phyloP scores from a whole-genome alignment of 2,329 filamentous ascomycete genomes.

The Colletotrichum sp. region DNA sequence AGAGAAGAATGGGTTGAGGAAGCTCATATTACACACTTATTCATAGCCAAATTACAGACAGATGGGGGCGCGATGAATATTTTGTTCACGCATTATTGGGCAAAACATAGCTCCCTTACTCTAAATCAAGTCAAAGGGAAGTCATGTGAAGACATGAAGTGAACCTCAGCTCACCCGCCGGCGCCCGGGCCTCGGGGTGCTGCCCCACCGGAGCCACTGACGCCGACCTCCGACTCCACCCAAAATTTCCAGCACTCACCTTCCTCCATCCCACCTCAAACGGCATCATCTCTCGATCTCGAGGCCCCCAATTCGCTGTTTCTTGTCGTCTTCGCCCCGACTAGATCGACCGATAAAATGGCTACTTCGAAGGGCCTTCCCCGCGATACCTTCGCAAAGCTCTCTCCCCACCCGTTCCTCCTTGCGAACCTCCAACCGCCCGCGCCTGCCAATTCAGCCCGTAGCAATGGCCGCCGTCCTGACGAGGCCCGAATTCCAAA shows the following conservation, averaged over 20 bases:
- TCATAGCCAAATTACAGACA: too few relatives aligned
- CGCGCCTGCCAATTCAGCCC: constrained; percentile 52
- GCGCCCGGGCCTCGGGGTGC: background rate
- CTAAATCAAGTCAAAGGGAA: too few relatives aligned
- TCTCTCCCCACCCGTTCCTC: constrained; percentile 88
- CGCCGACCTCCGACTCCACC: constrained; percentile 15
- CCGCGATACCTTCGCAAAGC: constrained; percentile 81
- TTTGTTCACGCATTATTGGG: fast-evolving
- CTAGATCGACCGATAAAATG: constrained; percentile 25
- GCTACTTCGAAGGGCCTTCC: constrained; percentile 48
- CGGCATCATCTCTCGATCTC: background rate
- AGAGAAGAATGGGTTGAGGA: too few relatives aligned
- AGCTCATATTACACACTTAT: too few relatives aligned
- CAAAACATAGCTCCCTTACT: too few relatives aligned
- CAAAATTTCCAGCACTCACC: constrained; percentile 14
- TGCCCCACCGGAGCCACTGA: constrained; percentile 9
- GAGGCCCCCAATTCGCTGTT: background rate
- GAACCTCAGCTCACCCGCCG: background rate
- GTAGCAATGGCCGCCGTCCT: constrained; percentile 82
- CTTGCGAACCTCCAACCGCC: constrained; percentile 81
- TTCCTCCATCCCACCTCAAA: background rate
- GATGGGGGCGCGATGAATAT: too few relatives aligned
- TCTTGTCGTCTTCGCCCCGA: fast-evolving
- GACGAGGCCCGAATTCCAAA: constrained; percentile 73
- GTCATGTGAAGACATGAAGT: too few relatives aligned